These are phyloP conservation scores for Parmales sp. DNA, from an alignment of 108 stramenopile genomes.

Conservation along the genomic window DNA sequence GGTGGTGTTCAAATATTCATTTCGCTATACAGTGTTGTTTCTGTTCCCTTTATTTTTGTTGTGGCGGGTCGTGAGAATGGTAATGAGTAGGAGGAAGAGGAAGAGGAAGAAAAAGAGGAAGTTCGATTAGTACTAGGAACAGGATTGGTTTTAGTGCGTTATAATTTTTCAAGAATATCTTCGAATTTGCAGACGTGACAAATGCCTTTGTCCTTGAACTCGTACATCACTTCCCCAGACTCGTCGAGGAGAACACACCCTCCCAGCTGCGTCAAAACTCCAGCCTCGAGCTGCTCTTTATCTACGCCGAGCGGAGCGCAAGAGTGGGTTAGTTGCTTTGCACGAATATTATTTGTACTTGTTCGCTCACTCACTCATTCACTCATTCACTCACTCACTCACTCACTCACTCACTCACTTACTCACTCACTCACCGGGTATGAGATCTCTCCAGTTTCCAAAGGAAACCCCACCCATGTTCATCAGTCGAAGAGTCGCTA, in stretches of 20 bases:
- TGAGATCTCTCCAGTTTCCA: slow-evolving; percentile 65
- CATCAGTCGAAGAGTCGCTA: slow-evolving; percentile 75
- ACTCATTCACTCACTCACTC: too few species aligned
- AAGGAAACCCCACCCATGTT: slow-evolving; percentile 76
- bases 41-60: background rate
- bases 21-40: background rate
- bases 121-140: background rate
- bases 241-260: slow-evolving; percentile 54
- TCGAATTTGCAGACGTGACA: slow-evolving; percentile 80
- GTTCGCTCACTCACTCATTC: background rate
- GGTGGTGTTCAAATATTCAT: slow-evolving; percentile 10
- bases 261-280: slow-evolving; percentile 74
- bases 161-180: slow-evolving; percentile 46
- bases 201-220: slow-evolving; percentile 74
- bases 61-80: slow-evolving; percentile 11
- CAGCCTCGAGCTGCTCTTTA: slow-evolving; percentile 51
- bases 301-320: too few species aligned
- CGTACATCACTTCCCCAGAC: slow-evolving; percentile 36
- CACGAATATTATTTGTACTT: background rate
- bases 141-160: too few species aligned
- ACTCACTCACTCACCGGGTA: too few species aligned
- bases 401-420: too few species aligned
- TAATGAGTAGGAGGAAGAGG: background rate
- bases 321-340: too few species aligned
- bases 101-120: background rate